phyloP scores from a whole-genome alignment of 371 early-diverging fungal species.

The Mucor plumbeus region DNA sequence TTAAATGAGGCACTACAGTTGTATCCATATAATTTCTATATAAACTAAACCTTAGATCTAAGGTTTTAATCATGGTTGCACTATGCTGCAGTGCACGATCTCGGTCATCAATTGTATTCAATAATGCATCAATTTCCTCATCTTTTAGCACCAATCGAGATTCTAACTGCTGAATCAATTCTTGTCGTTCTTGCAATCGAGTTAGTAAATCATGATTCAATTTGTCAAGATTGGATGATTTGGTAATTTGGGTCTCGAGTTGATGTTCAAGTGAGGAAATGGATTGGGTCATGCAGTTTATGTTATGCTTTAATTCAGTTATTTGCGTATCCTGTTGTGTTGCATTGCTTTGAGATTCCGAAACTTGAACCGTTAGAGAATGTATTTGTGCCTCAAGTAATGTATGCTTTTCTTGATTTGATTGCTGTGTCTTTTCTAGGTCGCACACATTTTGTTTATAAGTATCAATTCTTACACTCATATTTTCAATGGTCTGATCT shows the following conservation, averaged over 20 bases:
- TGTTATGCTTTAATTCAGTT: slow-evolving; percentile 10
- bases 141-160: slow-evolving; percentile 13
- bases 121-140: slow-evolving; percentile 13
- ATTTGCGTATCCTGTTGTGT: slow-evolving; percentile 15
- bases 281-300: background rate
- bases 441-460: slow-evolving; percentile 9
- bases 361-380: slow-evolving; percentile 6
- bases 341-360: slow-evolving; percentile 11
- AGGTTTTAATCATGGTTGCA: background rate
- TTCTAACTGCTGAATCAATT: background rate
- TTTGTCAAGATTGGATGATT: background rate
- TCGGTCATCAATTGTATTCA: slow-evolving; percentile 15
- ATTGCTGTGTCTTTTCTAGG: slow-evolving; percentile 9
- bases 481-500: slow-evolving; percentile 18
- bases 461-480: slow-evolving; percentile 16
- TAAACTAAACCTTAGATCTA: slow-evolving; percentile 31
- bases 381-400: slow-evolving; percentile 16
- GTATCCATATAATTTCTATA: slow-evolving; percentile 21
- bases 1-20: slow-evolving; percentile 12
- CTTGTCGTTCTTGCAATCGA: background rate
- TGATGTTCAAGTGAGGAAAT: slow-evolving; percentile 4
- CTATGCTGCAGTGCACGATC: background rate
- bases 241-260: slow-evolving; percentile 3
- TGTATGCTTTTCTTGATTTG: background rate
- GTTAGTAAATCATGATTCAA: slow-evolving; percentile 4